Evolutionary conservation across 2,329 filamentous ascomycete species (phyloP).

Genomic region (Colletotrichum tabaci): DNA sequence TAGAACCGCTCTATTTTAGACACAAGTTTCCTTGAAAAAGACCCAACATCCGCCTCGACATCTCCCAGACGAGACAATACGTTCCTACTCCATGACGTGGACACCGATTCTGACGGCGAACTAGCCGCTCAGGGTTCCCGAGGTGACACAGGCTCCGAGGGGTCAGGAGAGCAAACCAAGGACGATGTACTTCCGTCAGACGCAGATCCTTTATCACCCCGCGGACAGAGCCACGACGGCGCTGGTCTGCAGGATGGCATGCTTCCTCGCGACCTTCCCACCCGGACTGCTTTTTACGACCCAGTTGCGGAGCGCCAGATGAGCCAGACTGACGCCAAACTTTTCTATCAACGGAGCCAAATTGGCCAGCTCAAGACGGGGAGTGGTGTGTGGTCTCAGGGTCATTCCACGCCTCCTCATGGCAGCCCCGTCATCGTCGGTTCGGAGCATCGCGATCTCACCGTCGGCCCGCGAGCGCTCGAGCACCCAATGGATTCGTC

Average conservation of each 20-base stretch:
- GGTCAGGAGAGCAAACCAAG: constrained; percentile 21
- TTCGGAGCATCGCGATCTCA: constrained; percentile 42
- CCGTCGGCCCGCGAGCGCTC: constrained; percentile 48
- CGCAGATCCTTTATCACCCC: constrained; percentile 5
- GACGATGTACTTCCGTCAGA: constrained; percentile 12
- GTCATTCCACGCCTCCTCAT: constrained; percentile 58
- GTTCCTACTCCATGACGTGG: constrained; percentile 33
- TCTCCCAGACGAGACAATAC: constrained; percentile 37
- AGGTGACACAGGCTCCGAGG: constrained; percentile 38
- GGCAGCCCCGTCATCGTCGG: constrained; percentile 61
- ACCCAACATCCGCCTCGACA: constrained; percentile 39
- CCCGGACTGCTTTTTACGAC: constrained; percentile 91
- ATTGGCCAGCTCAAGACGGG: constrained; percentile 65
- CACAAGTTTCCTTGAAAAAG: constrained; percentile 29
- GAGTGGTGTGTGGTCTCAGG: constrained; percentile 54
- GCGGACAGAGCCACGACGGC: constrained; percentile 15
- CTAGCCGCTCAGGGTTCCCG: constrained; percentile 24
- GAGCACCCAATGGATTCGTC: constrained; percentile 48
- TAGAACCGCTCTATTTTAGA: not conserved
- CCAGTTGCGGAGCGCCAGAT: constrained; percentile 94
- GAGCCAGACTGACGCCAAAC: constrained; percentile 93
- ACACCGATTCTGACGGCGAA: constrained; percentile 41
- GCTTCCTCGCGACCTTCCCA: constrained; percentile 72
- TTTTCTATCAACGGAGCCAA: constrained; percentile 94
- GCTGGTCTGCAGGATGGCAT: constrained; percentile 65